Percentiles rank a stretch among this genome's conserved stretches.
These are phyloP conservation scores for Metahyphopichia silvanorum DNA, from an alignment of 805 yeast genomes.

Conservation along the genomic window DNA sequence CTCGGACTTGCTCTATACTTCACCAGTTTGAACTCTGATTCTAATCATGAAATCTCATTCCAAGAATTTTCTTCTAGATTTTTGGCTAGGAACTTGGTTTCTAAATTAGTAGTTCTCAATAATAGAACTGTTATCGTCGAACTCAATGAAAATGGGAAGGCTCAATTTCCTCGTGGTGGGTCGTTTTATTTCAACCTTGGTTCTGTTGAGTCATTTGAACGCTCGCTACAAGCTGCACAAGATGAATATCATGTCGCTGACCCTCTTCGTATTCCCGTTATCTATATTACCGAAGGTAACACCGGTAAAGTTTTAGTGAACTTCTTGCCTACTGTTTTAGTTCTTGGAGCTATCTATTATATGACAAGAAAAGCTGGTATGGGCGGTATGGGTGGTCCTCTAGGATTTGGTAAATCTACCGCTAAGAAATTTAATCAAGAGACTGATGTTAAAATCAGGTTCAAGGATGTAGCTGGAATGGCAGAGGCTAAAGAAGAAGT, in stretches of 20 bases:
- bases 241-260: conserved; percentile 60
- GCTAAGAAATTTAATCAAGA: conserved; percentile 92
- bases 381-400: conserved; percentile 79
- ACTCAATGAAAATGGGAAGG: conserved; percentile 57
- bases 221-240: conserved; percentile 72
- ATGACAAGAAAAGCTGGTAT: conserved; percentile 68
- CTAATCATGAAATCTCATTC: conserved; percentile 66
- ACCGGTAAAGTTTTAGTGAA: conserved; percentile 61
- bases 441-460: conserved; percentile 82
- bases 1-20: conserved; percentile 24
- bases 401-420: conserved; percentile 83
- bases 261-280: conserved; percentile 72
- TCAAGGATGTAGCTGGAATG: conserved; percentile 96
- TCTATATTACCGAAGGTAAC: conserved; percentile 71
- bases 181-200: conserved; percentile 71
- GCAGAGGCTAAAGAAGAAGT: conserved; percentile 96
- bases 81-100: conserved; percentile 75
- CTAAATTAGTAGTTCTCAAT: conserved; percentile 71
- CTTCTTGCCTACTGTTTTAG: conserved; percentile 81
- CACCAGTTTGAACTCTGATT: conserved; percentile 14
- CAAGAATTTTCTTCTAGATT: conserved; percentile 82
- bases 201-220: conserved; percentile 84
- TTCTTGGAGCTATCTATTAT: conserved; percentile 87
- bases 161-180: conserved; percentile 36
- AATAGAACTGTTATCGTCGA: conserved; percentile 71